Conservation (phyloP, 768 basidiomycete species). For the Lactarius hengduanensis region DNA sequence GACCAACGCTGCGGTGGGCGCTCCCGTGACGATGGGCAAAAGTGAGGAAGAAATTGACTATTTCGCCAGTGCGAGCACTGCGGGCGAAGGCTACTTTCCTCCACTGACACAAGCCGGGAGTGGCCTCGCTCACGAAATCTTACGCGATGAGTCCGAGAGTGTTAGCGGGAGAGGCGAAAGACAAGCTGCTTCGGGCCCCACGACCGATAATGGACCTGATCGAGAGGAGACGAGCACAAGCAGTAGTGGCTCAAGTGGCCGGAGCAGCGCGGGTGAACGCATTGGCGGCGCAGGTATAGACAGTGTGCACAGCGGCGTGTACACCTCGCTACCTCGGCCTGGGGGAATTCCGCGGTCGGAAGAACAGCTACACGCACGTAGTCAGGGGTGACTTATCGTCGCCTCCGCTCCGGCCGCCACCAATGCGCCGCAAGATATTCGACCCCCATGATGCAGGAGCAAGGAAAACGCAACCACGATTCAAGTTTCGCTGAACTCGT, state of each 20-base stretch:
- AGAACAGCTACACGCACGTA: background rate
- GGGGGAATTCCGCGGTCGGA: background rate
- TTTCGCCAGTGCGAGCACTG: slow-evolving; percentile 33
- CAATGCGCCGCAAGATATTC: slow-evolving; percentile 17
- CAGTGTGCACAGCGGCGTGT: slow-evolving; percentile 2
- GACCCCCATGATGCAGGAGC: slow-evolving; percentile 17
- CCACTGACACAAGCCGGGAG: slow-evolving; percentile 35
- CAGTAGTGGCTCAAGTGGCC: slow-evolving; percentile 5
- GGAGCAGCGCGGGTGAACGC: background rate
- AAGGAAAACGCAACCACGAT: background rate
- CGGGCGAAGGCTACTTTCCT: slow-evolving; percentile 44
- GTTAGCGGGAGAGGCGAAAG: slow-evolving; percentile 14
- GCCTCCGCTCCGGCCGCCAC: background rate
- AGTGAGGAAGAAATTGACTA: slow-evolving; percentile 37
- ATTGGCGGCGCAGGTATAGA: background rate
- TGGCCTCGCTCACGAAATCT: slow-evolving; percentile 35
- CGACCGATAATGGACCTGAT: slow-evolving; percentile 4
- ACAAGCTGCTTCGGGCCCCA: slow-evolving; percentile 1
- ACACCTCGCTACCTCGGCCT: slow-evolving; percentile 6
- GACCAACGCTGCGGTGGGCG: slow-evolving; percentile 61
- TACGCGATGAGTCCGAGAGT: slow-evolving; percentile 19
- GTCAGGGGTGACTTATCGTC: background rate
- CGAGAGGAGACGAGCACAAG: slow-evolving; percentile 7
- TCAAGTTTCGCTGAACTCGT: slow-evolving; percentile 3
- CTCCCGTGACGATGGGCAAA: slow-evolving; percentile 41